Percentiles rank a stretch among this genome's conserved stretches.
Evolutionary conservation across 2,329 filamentous ascomycete species (phyloP).

Genomic region (Pseudocercospora fijiensis): DNA sequence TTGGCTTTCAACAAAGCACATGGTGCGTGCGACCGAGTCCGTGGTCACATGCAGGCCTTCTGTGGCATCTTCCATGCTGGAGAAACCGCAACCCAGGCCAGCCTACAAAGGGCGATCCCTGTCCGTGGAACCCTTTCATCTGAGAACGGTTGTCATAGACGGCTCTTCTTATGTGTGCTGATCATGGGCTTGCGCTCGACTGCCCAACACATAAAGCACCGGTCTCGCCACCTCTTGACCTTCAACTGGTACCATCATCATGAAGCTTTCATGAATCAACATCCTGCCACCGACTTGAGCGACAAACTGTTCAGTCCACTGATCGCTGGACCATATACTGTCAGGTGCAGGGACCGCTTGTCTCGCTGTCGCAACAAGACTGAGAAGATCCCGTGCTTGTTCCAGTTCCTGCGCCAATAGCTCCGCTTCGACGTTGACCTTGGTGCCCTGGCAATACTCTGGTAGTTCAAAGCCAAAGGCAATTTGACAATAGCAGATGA

Average conservation of each 20-base stretch:
- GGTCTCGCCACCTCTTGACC: constrained; percentile 30
- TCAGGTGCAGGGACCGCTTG: constrained; percentile 19
- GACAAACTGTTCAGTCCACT: constrained; percentile 35
- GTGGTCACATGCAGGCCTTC: no score
- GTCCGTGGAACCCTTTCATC: no score
- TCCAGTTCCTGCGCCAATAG: constrained; percentile 22
- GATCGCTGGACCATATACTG: constrained; percentile 29
- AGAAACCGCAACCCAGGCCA: no score
- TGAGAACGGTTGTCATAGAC: no score
- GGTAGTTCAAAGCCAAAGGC: constrained; percentile 23
- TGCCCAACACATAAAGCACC: constrained; percentile 31
- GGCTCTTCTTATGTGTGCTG: not conserved
- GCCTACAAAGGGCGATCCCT: no score
- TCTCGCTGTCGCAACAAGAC: constrained; percentile 26
- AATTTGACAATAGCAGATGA: constrained; percentile 33
- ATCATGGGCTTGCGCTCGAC: no score
- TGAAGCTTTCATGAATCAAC: constrained; percentile 34
- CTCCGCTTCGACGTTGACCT: constrained; percentile 13
- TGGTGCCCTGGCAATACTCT: constrained; percentile 22
- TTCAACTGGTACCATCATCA: constrained; percentile 34
- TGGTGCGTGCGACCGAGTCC: no score
- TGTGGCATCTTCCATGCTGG: no score
- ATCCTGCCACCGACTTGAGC: constrained; percentile 35
- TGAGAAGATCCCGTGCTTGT: constrained; percentile 28
- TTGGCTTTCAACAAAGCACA: no score